Base-by-base conservation (phyloP, 345 rosid genomes). In the Raphanus raphanistrum region DNA sequence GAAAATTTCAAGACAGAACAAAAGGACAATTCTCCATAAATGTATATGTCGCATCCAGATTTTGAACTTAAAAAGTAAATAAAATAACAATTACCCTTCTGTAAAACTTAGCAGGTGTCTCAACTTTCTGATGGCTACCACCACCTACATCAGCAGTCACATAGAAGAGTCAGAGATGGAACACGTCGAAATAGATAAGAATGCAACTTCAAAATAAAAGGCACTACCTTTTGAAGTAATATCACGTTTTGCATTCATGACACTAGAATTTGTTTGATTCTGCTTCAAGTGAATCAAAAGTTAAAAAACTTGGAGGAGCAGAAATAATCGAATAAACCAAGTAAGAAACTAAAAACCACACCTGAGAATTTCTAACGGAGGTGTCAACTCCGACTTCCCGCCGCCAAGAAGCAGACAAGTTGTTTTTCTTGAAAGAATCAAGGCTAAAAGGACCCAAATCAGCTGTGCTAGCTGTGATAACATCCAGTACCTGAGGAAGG, bases 401-500 rank as follows among this genome's bases (percentile, higher is more conserved):
- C 29, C 80, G 87, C 98, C 97, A 95, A 5, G 99, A 95, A 55
- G 92, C 92, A 60, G 98, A 82, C 78, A 88, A 50, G 74, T 90
- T 89, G 70, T 66, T 88, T 81, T 89, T 92, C 82, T 90, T 90
- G 71, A 92, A 88, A 73, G 86, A 83, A 87, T 88, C 94, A 75
- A 95, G 89, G 84, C 91, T 95, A 73, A 82, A 78, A 77, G 96
- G 96, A 43, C 94, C 91, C 88, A 89, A 72, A 85, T 92, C 94
- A 69, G 85, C 89, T 6, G 92, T 92, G 88, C 91, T 85, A 28
- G 90, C 75, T 15, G 82, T 36, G 38, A 95, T 82, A 66, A 86
- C 88, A 77, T 92, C 90, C 64, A 92, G 83, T 78, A 92, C 88
- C 99, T 95, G 80, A 15, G 0, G 21, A 28, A 50, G 55, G 74